A percentile compares a stretch with the other conserved stretches of the same genome.
These are phyloP conservation scores for Sphagnum fallax DNA, from an alignment of 228 moss, liverwort and hornwort species.

Conservation along the genomic window DNA sequence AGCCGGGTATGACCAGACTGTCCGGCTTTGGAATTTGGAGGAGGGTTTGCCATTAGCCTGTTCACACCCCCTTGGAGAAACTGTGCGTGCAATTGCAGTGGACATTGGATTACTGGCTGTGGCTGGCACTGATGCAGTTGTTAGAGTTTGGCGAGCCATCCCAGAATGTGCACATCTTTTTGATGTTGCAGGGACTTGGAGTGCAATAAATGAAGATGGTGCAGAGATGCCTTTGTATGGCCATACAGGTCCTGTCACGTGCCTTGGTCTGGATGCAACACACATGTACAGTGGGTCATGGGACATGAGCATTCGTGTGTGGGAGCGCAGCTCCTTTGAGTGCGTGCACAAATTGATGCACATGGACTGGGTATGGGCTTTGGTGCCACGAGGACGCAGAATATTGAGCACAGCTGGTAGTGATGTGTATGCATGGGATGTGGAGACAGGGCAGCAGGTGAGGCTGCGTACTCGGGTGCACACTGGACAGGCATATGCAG, in stretches of 20 bases:
- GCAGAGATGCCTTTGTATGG: constrained; percentile 56
- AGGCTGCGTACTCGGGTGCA: constrained; percentile 66
- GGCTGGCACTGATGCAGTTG: constrained; percentile 58
- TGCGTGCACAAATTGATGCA: constrained; percentile 48
- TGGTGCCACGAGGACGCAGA: constrained; percentile 66
- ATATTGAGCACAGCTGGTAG: constrained; percentile 83
- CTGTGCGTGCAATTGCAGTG: constrained; percentile 78
- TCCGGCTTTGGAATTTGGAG: constrained; percentile 92
- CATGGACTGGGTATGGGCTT: constrained; percentile 95
- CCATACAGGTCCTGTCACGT: constrained; percentile 80
- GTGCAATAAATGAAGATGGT: constrained; percentile 24
- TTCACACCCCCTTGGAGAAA: constrained; percentile 74
- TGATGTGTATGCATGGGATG: constrained; percentile 85
- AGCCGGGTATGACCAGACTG: constrained; percentile 75
- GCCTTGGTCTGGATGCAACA: constrained; percentile 65
- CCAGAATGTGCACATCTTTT: constrained; percentile 71
- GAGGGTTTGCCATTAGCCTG: constrained; percentile 73
- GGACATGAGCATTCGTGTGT: constrained; percentile 90
- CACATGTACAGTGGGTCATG: constrained; percentile 86
- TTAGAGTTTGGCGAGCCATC: constrained; percentile 69
- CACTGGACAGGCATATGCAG: constrained; percentile 81
- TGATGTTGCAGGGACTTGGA: constrained; percentile 61
- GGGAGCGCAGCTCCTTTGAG: constrained; percentile 58
- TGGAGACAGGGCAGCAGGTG: constrained; percentile 61
- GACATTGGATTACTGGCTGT: constrained; percentile 73